Percentiles rank a stretch among this genome's conserved stretches.
Conservation (phyloP, 2,329 filamentous ascomycete genomes). For the Verticillium albo-atrum region DNA sequence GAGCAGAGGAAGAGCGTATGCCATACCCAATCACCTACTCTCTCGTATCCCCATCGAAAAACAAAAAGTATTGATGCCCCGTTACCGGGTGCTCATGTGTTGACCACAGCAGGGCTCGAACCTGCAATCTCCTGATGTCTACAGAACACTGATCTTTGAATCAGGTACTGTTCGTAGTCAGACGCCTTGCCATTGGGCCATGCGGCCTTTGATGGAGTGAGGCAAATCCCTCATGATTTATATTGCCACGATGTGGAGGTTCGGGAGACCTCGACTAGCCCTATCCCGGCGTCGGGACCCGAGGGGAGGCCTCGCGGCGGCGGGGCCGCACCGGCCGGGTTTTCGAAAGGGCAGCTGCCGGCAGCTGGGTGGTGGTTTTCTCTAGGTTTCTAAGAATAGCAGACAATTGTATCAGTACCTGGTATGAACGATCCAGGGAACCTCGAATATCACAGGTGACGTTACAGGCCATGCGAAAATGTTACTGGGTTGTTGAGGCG, state of each 20-base stretch:
- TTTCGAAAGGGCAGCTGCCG: too few species aligned
- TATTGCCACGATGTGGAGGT: neutral
- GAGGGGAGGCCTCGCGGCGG: neutral
- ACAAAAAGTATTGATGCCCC: neutral
- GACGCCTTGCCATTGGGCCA: conserved; percentile 38
- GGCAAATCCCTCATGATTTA: neutral
- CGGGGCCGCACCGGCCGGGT: neutral
- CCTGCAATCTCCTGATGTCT: neutral
- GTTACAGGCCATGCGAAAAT: too few species aligned
- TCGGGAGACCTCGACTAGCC: neutral
- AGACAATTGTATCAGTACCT: too few species aligned
- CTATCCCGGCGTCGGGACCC: neutral
- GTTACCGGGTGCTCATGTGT: neutral
- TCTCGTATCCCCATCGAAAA: neutral
- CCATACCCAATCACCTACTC: too few species aligned
- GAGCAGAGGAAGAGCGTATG: neutral
- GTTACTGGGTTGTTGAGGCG: too few species aligned
- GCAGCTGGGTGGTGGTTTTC: too few species aligned
- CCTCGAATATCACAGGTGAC: too few species aligned
- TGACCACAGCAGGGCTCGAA: neutral
- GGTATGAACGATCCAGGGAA: too few species aligned
- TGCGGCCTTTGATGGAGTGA: neutral
- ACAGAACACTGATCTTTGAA: neutral
- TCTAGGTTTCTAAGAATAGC: too few species aligned
- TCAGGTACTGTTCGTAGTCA: conserved; percentile 28